Percentiles rank a stretch among this genome's conserved stretches.
Evolutionary conservation across 176 grass and related monocot species (phyloP).

Genomic region (Calamus simplicifolius): DNA sequence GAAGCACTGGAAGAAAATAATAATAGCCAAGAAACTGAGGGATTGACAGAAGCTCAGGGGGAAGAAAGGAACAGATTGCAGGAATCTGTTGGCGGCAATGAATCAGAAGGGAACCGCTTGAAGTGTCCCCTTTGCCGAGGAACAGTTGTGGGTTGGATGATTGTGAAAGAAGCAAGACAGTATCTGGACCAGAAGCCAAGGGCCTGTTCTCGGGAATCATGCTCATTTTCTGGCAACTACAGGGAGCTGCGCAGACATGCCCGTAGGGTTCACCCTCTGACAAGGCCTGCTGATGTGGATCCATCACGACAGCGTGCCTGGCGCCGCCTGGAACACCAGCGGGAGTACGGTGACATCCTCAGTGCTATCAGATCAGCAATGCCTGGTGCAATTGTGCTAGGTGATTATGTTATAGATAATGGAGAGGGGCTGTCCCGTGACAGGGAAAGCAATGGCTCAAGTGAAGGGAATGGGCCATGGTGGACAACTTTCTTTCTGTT

Average conservation of each 20-base stretch:
- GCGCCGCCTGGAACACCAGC: constrained; percentile 66
- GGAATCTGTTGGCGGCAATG: constrained; percentile 24
- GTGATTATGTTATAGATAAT: constrained; percentile 67
- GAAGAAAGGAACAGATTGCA: constrained; percentile 17
- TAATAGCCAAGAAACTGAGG: constrained; percentile 20
- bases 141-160: constrained; percentile 43
- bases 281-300: constrained; percentile 60
- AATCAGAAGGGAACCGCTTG: constrained; percentile 22
- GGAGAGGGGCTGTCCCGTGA: constrained; percentile 36
- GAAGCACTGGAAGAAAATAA: constrained; percentile 27
- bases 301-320: constrained; percentile 49
- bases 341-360: constrained; percentile 61
- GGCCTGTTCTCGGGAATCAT: constrained; percentile 46
- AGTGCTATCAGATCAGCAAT: constrained; percentile 75
- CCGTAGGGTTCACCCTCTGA: constrained; percentile 51
- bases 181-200: constrained; percentile 63
- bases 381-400: constrained; percentile 61
- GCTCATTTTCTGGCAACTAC: constrained; percentile 68
- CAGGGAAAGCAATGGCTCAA: constrained; percentile 23
- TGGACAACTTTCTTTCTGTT: constrained; percentile 66
- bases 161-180: constrained; percentile 59
- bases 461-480: constrained; percentile 43
- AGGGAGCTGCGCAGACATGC: constrained; percentile 63
- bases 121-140: constrained; percentile 72
- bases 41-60: constrained; percentile 25